A percentile compares a stretch with the other conserved stretches of the same genome.
phyloP scores from a whole-genome alignment of 805 yeast species.

The Cyberlindnera americana region DNA sequence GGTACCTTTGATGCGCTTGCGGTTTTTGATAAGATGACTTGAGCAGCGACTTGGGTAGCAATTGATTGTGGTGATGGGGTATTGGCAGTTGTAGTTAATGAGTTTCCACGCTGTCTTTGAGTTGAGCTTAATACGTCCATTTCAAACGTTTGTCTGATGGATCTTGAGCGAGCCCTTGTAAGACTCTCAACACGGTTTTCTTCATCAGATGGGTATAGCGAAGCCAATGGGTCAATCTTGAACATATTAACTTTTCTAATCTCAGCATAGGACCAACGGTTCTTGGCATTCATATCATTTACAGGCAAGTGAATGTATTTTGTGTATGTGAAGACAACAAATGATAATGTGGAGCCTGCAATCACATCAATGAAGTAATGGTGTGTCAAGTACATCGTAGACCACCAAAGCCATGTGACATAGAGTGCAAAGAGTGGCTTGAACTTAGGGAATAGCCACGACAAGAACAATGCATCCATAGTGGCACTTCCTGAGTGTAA shows the following conservation, averaged over 20 bases:
- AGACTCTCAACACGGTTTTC: conserved; percentile 19
- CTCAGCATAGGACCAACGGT: conserved; percentile 65
- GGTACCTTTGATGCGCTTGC: background rate
- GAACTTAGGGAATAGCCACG: conserved; percentile 73
- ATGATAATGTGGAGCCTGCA: conserved; percentile 87
- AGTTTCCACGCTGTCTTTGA: conserved; percentile 16
- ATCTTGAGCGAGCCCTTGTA: conserved; percentile 19
- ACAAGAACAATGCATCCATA: conserved; percentile 85
- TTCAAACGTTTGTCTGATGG: conserved; percentile 24
- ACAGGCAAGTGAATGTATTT: conserved; percentile 68
- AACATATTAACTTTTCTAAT: conserved; percentile 33
- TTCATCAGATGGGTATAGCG: conserved; percentile 27
- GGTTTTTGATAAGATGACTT: background rate
- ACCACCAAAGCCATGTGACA: conserved; percentile 97
- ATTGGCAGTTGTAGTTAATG: conserved; percentile 2
- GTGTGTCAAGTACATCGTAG: conserved; percentile 96
- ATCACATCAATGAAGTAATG: conserved; percentile 92
- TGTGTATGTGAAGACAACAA: conserved; percentile 64
- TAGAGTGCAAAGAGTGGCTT: conserved; percentile 67
- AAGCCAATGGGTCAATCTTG: conserved; percentile 34
- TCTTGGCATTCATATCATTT: conserved; percentile 46
- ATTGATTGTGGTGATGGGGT: conserved; percentile 2
- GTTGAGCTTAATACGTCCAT: conserved; percentile 21
- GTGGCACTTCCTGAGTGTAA: conserved; percentile 93
- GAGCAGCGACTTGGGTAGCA: conserved; percentile 1